Evolutionary conservation across 768 basidiomycete genomes (phyloP), one percentile per base, ranked within the genome.

Genomic region (Dacryopinax primogenitus): DNA sequence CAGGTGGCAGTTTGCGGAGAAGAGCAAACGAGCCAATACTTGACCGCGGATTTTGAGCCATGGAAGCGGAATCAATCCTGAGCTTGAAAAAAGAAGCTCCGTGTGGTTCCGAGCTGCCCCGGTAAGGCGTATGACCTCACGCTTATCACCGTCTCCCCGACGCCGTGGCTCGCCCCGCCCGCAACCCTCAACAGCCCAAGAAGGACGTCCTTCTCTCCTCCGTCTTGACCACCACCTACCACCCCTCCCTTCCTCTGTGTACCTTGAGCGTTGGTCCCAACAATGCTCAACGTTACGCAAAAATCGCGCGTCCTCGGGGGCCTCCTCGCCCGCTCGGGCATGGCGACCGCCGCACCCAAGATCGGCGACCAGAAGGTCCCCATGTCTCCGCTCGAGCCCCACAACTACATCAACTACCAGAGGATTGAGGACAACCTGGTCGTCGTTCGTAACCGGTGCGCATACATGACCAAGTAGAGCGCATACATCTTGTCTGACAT

Each of bases 361-460:
- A 93, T 93, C 70, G 90, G 90, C 66, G 89, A 91, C 74, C 91
- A 87, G 66, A 90, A 91, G 78, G 91, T 93, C 65, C 77, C 88
- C 70, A 92, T 92, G 89, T 90, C 88, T 37, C 79, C 86, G 69
- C 83, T 92, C 68, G 90, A 92, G 76, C 84, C 86, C 73, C 83
- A 80, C 70, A 85, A 83, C 45, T 92, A 83, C 74, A 92, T 93
- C 77, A 93, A 93, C 83, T 92, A 93, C 76, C 91, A 93, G 78
- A 87, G 94, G 66, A 97, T 98, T 74, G 94, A 98, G 80, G 93
- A 97, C 76, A 97, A 94, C 81, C 87, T 98, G 68, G 85, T 82
- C 69, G 75, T 95, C 73, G 84, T 97, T 65, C 87, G 92, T 70
- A 80, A 85, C 63, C 84, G 93, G 93, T 93, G 36, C 63, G 74